Evolutionary conservation across 306 rosid genomes (phyloP), one percentile per base, ranked within the genome.

Genomic region (Arachis hypogaea): DNA sequence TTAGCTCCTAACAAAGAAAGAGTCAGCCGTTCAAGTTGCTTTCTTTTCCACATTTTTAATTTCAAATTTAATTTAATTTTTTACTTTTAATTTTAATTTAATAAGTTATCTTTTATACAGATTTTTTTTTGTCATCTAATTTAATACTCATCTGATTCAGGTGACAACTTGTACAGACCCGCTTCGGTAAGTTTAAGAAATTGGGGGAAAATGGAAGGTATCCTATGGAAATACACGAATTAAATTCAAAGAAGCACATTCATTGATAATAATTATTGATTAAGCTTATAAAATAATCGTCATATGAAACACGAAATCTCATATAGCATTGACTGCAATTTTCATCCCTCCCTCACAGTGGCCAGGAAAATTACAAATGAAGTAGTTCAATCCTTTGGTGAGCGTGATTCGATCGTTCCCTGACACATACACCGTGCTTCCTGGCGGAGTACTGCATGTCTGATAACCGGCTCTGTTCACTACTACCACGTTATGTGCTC

Each of bases 291-390:
- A 5, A 33, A 4, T 9, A 28, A 3, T 9, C 2, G 5, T 7
- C 1, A 60, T 36, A 11, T 38, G 1, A 12, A 62, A 11, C 1
- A 7, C 0, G 7, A 49, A 0, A 28, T 14, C 4, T 61, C 59
- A 82, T 63, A 11, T 11, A 16, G 86, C 88, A 64, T 60, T 64
- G 9, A 85, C 16, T 41, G 88, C 80, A 36, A 85, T 47, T 73
- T 79, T 79, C 86, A 82, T 85, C 16, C 55, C 86, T 60, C 76
- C 50, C 47, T 76, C 43, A 56, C 88, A 85, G 63, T 85, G 88
- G 7, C 86, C 84, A 3, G 84, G 11, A 52, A 69, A 52, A 22
- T 4, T 76, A 74, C 88, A 85, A 47, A 85, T 72, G 81, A 85
- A 85, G 54, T 29, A 82, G 76, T 76, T 82, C 12, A 47, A 75